These are phyloP conservation scores for Hypoxylon lenormandii DNA, from an alignment of 495 filamentous ascomycete species.

Conservation along the genomic window DNA sequence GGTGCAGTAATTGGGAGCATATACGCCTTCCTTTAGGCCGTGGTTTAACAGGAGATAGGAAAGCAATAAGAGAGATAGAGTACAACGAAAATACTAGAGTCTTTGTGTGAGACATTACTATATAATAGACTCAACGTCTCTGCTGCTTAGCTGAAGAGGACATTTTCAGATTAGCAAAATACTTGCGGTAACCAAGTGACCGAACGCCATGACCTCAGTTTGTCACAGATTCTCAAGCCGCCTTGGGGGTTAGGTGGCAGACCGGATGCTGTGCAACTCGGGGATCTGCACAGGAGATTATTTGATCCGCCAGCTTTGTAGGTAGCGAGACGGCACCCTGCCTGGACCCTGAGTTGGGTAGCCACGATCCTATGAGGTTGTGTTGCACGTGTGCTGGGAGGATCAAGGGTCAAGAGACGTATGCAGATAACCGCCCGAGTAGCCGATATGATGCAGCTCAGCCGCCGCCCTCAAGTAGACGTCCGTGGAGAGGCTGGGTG, in stretches of 20 bases:
- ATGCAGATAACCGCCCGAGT: conserved; percentile 46
- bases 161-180: conserved; percentile 16
- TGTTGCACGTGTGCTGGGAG: conserved; percentile 38
- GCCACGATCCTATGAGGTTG: conserved; percentile 29
- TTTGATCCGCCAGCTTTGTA: conserved; percentile 40
- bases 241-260: conserved; percentile 10
- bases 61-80: neutral
- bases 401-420: conserved; percentile 38
- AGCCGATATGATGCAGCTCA: conserved; percentile 40
- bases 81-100: neutral
- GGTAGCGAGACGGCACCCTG: conserved; percentile 23
- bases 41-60: neutral
- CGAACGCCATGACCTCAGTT: conserved; percentile 21
- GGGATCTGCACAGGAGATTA: conserved; percentile 46
- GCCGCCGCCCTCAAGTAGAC: conserved; percentile 15
- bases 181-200: conserved; percentile 17
- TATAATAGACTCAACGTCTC: conserved; percentile 3
- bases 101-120: conserved; percentile 19
- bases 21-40: neutral
- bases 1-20: neutral
- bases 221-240: conserved; percentile 34
- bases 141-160: conserved; percentile 4
- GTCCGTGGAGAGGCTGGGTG: neutral
- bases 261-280: conserved; percentile 39
- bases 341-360: conserved; percentile 22